Evolutionary conservation across 495 filamentous ascomycete species (phyloP).

Genomic region (Elaphomyces granulatus): DNA sequence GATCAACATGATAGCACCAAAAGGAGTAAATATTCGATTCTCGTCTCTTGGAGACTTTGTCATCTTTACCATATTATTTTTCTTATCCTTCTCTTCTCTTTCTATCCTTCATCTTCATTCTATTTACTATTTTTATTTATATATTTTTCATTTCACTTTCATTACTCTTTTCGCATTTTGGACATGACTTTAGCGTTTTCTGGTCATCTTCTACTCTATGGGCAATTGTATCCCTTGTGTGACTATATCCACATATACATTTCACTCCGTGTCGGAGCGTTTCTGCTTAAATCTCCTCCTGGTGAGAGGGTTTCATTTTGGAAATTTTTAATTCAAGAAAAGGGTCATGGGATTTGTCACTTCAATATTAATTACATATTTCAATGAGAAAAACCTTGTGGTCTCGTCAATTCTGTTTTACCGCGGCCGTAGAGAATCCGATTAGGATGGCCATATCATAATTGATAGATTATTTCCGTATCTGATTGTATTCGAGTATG

Average conservation of each 20-base stretch:
- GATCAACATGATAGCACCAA: not conserved
- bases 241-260: not conserved
- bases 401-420: too few relatives aligned
- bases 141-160: slow-evolving; percentile 5
- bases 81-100: slow-evolving; percentile 1
- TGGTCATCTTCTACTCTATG: not conserved
- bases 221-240: not conserved
- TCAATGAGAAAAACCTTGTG: too few relatives aligned
- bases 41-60: not conserved
- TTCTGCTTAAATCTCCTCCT: too few relatives aligned
- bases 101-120: slow-evolving; percentile 1
- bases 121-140: slow-evolving; percentile 6
- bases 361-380: too few relatives aligned
- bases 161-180: slow-evolving; percentile 6
- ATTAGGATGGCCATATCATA: too few relatives aligned
- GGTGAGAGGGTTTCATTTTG: too few relatives aligned
- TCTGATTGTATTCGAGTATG: too few relatives aligned
- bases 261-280: too few relatives aligned
- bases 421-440: too few relatives aligned
- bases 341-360: too few relatives aligned
- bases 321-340: too few relatives aligned
- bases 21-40: not conserved
- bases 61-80: not conserved
- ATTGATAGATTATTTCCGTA: too few relatives aligned
- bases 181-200: not conserved